Percentiles rank a stretch among this genome's conserved stretches.
Evolutionary conservation across 164 flowering plant species (phyloP).

Genomic region (Stephania cephalantha): DNA sequence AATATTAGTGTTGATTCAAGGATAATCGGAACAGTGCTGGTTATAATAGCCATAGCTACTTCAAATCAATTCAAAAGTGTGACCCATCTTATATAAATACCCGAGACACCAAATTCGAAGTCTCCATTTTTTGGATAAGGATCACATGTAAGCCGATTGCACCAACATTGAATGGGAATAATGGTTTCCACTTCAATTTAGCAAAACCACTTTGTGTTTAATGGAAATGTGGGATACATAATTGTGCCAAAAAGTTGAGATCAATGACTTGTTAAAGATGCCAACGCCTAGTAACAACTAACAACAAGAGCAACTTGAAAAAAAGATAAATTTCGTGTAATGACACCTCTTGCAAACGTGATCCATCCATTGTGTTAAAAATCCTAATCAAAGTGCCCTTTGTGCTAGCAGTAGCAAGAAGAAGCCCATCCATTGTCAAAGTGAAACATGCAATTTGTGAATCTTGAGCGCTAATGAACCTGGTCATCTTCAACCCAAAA

Average conservation of each 20-base stretch:
- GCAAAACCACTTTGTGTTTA: not conserved
- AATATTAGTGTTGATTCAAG: too few species aligned
- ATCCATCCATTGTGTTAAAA: conserved; percentile 59
- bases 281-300: not conserved
- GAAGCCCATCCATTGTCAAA: conserved; percentile 53
- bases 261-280: not conserved
- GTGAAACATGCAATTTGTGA: conserved; percentile 41
- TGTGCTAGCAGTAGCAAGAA: conserved; percentile 59
- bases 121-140: too few species aligned
- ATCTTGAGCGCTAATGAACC: conserved; percentile 45
- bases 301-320: not conserved
- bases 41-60: too few species aligned
- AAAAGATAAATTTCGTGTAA: not conserved
- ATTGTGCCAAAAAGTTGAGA: not conserved
- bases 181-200: not conserved
- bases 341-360: conserved; percentile 53
- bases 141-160: not conserved
- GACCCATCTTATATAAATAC: too few species aligned
- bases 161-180: not conserved
- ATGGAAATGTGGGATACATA: not conserved
- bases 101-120: too few species aligned
- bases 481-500: conserved; percentile 47
- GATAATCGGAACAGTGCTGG: too few species aligned
- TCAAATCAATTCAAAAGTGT: too few species aligned
- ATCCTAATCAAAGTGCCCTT: conserved; percentile 54